A percentile compares a stretch with the other conserved stretches of the same genome.
phyloP scores from a whole-genome alignment of 768 basidiomycete genomes.

The Lactarius trivialis region DNA sequence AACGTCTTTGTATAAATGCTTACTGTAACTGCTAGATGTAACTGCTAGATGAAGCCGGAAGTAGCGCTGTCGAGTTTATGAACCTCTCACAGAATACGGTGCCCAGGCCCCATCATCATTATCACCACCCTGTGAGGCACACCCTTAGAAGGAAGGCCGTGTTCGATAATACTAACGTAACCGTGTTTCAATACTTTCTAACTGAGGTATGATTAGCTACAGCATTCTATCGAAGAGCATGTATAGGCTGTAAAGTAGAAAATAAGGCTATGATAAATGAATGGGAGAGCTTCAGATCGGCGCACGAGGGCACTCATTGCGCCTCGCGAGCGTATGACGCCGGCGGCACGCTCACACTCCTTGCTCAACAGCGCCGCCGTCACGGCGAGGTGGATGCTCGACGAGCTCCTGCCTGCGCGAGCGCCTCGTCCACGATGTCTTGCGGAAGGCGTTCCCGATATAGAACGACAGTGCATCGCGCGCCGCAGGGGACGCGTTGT shows the following conservation, averaged over 20 bases:
- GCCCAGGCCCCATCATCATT: too few species aligned
- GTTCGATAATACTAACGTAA: too few species aligned
- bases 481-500: constrained; percentile 41
- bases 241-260: background rate
- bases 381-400: constrained; percentile 83
- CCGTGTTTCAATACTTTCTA: too few species aligned
- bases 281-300: background rate
- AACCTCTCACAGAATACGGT: background rate
- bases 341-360: constrained; percentile 87
- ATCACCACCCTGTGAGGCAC: too few species aligned
- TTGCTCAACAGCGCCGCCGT: constrained; percentile 79
- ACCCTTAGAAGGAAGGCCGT: too few species aligned
- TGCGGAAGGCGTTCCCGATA: constrained; percentile 71
- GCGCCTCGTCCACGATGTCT: constrained; percentile 84
- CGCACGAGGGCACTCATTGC: constrained; percentile 23
- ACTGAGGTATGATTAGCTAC: too few species aligned
- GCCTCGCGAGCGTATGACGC: too few species aligned
- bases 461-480: constrained; percentile 46
- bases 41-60: too few species aligned
- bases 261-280: background rate
- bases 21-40: too few species aligned
- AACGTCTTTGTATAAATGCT: background rate
- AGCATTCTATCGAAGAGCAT: too few species aligned
- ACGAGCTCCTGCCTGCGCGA: constrained; percentile 78
- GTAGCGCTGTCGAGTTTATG: background rate